Base-by-base conservation (phyloP, 2,329 filamentous ascomycete species). In the Calonectria leucothoes region DNA sequence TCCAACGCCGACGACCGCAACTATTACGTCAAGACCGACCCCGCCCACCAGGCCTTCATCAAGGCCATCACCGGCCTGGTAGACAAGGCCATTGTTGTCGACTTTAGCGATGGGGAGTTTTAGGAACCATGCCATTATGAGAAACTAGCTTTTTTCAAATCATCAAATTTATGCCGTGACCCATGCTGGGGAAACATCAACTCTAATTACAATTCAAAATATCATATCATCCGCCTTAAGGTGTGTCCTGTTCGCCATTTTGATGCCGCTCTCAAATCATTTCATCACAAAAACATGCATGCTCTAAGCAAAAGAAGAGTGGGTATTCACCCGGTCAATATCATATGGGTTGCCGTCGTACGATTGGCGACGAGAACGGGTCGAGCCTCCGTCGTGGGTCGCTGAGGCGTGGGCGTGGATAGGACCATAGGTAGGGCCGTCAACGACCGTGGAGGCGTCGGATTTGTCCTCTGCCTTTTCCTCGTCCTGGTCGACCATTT, bases 1-100 rank as follows among this genome's bases (percentile, higher is more conserved):
- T 87, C 89, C 12, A 92, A 82, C 27, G 85, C 86, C 23, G 88
- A 90, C 74, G 93, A 95, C 80, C 86, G 93, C 59, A 88, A 92
- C 73, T 95, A 94, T 78, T 95, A 95, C 80, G 83, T 93, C 8
- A 83, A 89, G 66, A 84, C 91, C 35, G 94, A 95, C 77, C 91
- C 92, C 1, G 89, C 84, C 11, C 93, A 95, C 80, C 83, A 87
- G 42, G 89, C 82, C 0, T 94, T 94, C 76, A 85, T 90, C n/a
- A 84, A 88, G 70, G 87, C 84, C 71, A 80, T 90, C 20, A 83
- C 84, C 1, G 84, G 81, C 1, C 77, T 91, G 2, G 77, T 92
- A 17, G 84, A 89, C 73, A 89, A 89, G 79, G 87, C 87, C 3
- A 86, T 88, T 70, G 90, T 93, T 0, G 80, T 94, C 2, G 92